Evolutionary conservation across 2,329 filamentous ascomycete species (phyloP).

Genomic region (Aureobasidium sp.): DNA sequence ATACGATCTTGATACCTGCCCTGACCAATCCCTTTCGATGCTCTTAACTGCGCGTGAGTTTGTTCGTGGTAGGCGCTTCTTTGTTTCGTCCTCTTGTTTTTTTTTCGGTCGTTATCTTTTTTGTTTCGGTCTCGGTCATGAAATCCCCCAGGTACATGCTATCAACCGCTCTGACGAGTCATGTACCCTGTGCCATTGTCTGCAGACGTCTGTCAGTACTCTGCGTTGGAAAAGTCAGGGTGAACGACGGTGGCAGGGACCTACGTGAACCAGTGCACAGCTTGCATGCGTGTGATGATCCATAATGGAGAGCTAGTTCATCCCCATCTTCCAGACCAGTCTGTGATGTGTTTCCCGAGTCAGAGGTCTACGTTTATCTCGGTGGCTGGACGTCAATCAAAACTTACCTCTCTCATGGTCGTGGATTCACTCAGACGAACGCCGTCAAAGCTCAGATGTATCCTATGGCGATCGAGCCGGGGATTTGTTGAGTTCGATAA

Average conservation of each 20-base stretch:
- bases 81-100: background rate
- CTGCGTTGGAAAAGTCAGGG: background rate
- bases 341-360: background rate
- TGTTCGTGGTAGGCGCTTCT: background rate
- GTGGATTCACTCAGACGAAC: conserved; percentile 5
- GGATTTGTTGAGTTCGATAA: background rate
- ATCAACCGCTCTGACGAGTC: conserved; percentile 5
- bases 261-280: background rate
- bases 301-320: conserved; percentile 3
- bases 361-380: background rate
- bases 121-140: background rate
- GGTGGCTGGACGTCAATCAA: background rate
- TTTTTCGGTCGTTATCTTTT: too few species aligned
- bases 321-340: conserved; percentile 8
- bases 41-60: background rate
- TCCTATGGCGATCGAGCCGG: background rate
- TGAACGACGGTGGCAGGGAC: background rate
- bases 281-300: background rate
- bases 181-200: conserved; percentile 10
- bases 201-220: background rate
- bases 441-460: conserved; percentile 10
- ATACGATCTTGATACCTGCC: too few species aligned
- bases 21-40: background rate
- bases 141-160: background rate
- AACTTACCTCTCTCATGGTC: conserved; percentile 3